Conservation (phyloP, 148 eudicot genomes). For the Bassia scoparia region DNA sequence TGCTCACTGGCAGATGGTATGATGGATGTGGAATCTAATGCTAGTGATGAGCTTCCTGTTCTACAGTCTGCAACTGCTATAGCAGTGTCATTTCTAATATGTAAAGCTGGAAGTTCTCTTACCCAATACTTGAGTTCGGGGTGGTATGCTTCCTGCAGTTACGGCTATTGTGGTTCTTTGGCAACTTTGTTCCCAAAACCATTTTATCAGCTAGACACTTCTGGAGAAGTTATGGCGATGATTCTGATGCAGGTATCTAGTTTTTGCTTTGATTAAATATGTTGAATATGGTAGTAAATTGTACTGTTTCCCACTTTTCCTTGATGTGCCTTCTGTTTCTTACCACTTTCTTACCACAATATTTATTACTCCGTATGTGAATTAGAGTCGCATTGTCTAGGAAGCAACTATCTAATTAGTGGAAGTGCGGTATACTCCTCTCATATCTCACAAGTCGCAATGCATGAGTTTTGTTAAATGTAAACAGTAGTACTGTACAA, state of each 20-base stretch:
- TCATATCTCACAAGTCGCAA: no score
- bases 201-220: conserved; percentile 64
- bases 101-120: conserved; percentile 58
- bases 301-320: no score
- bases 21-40: conserved; percentile 26
- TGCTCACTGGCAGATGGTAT: conserved; percentile 39
- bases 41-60: conserved; percentile 45
- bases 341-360: background rate
- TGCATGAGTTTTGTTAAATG: no score
- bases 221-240: conserved; percentile 74
- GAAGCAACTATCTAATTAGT: no score
- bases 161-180: conserved; percentile 67
- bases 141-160: conserved; percentile 69
- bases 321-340: background rate
- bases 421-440: no score
- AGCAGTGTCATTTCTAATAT: conserved; percentile 70
- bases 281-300: background rate
- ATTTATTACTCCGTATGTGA: background rate
- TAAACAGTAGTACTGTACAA: background rate
- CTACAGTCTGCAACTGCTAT: conserved; percentile 66
- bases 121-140: conserved; percentile 51
- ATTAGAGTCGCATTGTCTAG: no score
- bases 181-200: conserved; percentile 67
- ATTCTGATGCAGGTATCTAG: conserved; percentile 77
- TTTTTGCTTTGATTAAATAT: background rate